Percentiles rank a stretch among this genome's conserved stretches.
phyloP scores from a whole-genome alignment of 2,329 filamentous ascomycete genomes.

The Fusarium buxicola region DNA sequence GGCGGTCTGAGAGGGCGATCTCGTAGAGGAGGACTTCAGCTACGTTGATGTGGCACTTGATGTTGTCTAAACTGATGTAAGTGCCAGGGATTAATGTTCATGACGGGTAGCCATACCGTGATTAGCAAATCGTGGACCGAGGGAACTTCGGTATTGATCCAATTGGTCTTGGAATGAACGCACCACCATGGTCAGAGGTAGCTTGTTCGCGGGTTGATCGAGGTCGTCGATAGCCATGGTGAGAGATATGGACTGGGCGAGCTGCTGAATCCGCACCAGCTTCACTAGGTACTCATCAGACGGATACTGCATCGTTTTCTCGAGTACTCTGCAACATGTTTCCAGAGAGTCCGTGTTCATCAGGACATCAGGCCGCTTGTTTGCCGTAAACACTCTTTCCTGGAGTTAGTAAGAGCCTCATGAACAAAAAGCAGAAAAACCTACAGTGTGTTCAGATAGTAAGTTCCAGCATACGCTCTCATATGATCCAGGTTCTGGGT shows the following conservation, averaged over 20 bases:
- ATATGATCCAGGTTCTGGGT: slow-evolving; percentile 56
- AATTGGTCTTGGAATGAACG: slow-evolving; percentile 59
- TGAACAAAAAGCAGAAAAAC: slow-evolving; percentile 25
- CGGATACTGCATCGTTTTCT: slow-evolving; percentile 55
- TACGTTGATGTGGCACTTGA: slow-evolving; percentile 57
- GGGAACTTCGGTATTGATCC: slow-evolving; percentile 51
- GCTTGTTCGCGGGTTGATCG: slow-evolving; percentile 48
- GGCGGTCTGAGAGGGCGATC: slow-evolving; percentile 56
- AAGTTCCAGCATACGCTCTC: slow-evolving; percentile 61
- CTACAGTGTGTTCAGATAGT: slow-evolving; percentile 63
- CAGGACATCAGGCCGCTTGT: slow-evolving; percentile 61
- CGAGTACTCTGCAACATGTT: slow-evolving; percentile 56
- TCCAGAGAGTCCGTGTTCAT: slow-evolving; percentile 60
- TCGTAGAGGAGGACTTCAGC: slow-evolving; percentile 62
- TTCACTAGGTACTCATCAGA: slow-evolving; percentile 59
- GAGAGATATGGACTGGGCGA: slow-evolving; percentile 60
- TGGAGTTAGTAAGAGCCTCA: background rate
- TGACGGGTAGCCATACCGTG: slow-evolving; percentile 47
- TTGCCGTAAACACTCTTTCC: slow-evolving; percentile 56
- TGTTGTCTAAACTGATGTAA: slow-evolving; percentile 47
- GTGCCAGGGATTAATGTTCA: background rate
- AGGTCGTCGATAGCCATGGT: slow-evolving; percentile 51
- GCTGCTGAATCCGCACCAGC: slow-evolving; percentile 60
- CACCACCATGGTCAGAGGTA: slow-evolving; percentile 57
- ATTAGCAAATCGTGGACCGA: slow-evolving; percentile 51